Percentiles rank a stretch among this genome's conserved stretches.
These are phyloP conservation scores for Avena eriantha DNA, from an alignment of 176 grass and related monocot species.

Conservation along the genomic window DNA sequence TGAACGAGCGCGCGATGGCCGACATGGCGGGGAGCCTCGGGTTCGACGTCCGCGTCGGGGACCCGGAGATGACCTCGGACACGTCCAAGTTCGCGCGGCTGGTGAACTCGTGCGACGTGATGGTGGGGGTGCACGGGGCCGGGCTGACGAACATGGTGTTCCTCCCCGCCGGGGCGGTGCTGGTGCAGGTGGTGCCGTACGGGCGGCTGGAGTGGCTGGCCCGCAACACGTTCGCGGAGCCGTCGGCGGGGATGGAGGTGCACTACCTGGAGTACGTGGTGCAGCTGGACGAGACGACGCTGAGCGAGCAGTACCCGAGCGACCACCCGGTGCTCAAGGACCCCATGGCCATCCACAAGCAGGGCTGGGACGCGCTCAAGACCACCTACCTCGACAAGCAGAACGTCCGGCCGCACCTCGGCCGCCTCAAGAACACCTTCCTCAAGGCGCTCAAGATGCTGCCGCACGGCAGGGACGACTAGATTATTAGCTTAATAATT, in stretches of 20 bases:
- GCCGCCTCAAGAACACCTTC: constrained; percentile 83
- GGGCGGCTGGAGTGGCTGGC: constrained; percentile 84
- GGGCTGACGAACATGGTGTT: constrained; percentile 98
- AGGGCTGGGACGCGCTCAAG: constrained; percentile 82
- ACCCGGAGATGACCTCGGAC: constrained; percentile 70
- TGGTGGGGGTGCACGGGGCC: constrained; percentile 91
- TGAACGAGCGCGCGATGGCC: constrained; percentile 70
- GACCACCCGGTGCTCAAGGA: constrained; percentile 76
- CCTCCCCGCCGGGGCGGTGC: constrained; percentile 70
- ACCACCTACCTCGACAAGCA: constrained; percentile 90
- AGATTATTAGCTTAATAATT: background rate
- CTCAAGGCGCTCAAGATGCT: constrained; percentile 67
- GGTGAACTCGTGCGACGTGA: constrained; percentile 92
- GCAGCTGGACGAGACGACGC: constrained; percentile 83
- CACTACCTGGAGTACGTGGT: constrained; percentile 87
- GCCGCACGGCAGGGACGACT: constrained; percentile 52
- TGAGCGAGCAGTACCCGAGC: constrained; percentile 76
- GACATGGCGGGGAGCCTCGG: constrained; percentile 71
- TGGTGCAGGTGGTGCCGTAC: constrained; percentile 91
- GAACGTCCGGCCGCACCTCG: constrained; percentile 83
- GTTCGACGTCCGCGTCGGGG: constrained; percentile 73
- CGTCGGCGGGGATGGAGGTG: constrained; percentile 71
- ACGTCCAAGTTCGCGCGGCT: constrained; percentile 81
- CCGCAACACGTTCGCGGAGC: constrained; percentile 76
- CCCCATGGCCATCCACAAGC: constrained; percentile 76